These are phyloP conservation scores for Tetracladium marchalianum DNA, from an alignment of 495 filamentous ascomycete genomes.

Conservation along the genomic window DNA sequence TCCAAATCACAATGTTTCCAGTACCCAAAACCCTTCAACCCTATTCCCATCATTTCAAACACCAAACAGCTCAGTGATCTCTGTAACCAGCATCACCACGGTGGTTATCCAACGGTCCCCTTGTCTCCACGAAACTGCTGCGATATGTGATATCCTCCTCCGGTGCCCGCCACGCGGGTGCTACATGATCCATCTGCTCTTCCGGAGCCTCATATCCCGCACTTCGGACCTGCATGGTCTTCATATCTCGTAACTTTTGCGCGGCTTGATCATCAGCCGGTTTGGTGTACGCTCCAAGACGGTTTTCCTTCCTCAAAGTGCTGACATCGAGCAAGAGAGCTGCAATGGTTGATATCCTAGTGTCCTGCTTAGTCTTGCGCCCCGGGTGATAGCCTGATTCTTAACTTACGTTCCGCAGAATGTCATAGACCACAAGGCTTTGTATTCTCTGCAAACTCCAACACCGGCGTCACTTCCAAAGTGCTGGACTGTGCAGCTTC, in stretches of 20 bases:
- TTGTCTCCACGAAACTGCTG: not conserved
- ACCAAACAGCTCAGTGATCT: too few relatives aligned
- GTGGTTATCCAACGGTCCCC: constrained; percentile 6
- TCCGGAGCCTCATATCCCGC: constrained; percentile 8
- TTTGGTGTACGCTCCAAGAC: constrained; percentile 38
- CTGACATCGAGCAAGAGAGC: constrained; percentile 42
- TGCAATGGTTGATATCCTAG: constrained; percentile 30
- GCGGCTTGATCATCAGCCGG: constrained; percentile 19
- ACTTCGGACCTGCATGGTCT: not conserved
- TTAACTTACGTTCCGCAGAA: constrained; percentile 32
- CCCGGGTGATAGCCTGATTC: not conserved
- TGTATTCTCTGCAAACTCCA: constrained; percentile 54
- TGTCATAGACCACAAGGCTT: constrained; percentile 55
- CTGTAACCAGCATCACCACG: too few relatives aligned
- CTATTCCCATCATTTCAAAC: too few relatives aligned
- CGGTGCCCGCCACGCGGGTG: constrained; percentile 17
- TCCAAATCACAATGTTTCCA: too few relatives aligned
- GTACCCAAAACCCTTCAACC: too few relatives aligned
- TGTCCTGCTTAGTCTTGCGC: not conserved
- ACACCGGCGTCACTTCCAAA: constrained; percentile 51
- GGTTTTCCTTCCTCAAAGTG: constrained; percentile 31
- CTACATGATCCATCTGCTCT: constrained; percentile 14
- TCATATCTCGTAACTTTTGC: constrained; percentile 10
- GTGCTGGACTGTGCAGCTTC: constrained; percentile 40
- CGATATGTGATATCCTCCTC: constrained; percentile 4